phyloP scores from a whole-genome alignment of 1,284 basidiomycete genomes.

The Puccinia novopanici region DNA sequence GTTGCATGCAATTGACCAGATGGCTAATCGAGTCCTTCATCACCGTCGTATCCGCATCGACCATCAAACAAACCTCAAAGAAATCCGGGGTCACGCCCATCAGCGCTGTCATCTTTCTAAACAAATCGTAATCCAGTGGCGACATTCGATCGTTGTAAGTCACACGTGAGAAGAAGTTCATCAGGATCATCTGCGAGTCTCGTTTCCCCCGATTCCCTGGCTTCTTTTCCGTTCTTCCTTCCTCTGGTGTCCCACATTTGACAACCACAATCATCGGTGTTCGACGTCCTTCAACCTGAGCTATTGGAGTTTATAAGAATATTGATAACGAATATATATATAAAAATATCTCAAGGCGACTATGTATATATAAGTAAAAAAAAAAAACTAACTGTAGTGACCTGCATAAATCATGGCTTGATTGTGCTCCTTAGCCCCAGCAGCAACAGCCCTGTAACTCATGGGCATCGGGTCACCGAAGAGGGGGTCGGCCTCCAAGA shows the following conservation, averaged over 20 bases:
- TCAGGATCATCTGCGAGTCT: conserved; percentile 96
- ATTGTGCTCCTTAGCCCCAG: conserved; percentile 85
- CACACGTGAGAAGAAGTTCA: conserved; percentile 99
- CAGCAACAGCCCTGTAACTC: conserved; percentile 87
- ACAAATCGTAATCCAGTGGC: conserved; percentile 95
- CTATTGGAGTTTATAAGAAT: no score
- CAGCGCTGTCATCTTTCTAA: conserved; percentile 90
- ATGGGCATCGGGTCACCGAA: conserved; percentile 96
- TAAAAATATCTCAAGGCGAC: no score
- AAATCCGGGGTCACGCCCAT: conserved; percentile 99
- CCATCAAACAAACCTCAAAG: conserved; percentile 97
- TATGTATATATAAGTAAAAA: conserved; percentile 26
- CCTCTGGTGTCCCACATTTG: conserved; percentile 88
- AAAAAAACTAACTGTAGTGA: conserved; percentile 78
- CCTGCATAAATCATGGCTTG: conserved; percentile 98
- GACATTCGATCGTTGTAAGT: conserved; percentile 99
- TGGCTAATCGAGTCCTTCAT: conserved; percentile 80
- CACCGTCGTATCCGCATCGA: conserved; percentile 95
- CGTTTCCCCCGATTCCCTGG: conserved; percentile 98
- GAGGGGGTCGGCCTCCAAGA: conserved; percentile 88
- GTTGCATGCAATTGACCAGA: conserved; percentile 95
- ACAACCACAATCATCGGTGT: conserved; percentile 95
- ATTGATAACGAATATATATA: no score
- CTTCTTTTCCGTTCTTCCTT: conserved; percentile 80
- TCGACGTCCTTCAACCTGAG: conserved; percentile 69